Evolutionary conservation across 75 land plant species (phyloP), one percentile per base, ranked within the genome.

Genomic region (Picea glauca): DNA sequence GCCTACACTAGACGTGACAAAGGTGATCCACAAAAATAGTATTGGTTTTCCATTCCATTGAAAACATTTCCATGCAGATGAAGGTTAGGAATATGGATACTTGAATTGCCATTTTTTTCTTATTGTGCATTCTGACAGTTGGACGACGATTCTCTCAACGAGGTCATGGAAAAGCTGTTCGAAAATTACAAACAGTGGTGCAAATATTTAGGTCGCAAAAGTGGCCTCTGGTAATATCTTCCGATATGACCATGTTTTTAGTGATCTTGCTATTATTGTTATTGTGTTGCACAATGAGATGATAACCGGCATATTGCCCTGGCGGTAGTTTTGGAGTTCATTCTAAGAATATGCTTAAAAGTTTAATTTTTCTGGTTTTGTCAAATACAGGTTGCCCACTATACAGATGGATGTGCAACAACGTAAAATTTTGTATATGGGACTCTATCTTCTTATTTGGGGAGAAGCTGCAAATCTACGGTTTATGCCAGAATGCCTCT

Each of bases 381-480:
- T 17, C 30, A 43, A 57, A 1, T 68, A 70, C 85, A 91, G 93
- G 89, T 60, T 89, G 40, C 93, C 99, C 26, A 72, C 79, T 50
- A 79, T 86, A 31, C 87, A 87, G 33, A 92, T 88, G 67, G 93
- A 94, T 54, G 78, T 84, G 2, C 98, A 93, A 70, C 96, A 95
- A 50, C 78, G 86, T 63, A 89, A 87, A 78, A 62, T 97, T 81
- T 76, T 91, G 2, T 91, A 88, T 65, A 82, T 91, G 67, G 88
- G 88, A 63, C 91, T 97, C 20, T 97, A 97, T 85, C 84, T 97
- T 60, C 85, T 97, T 26, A 93, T 97, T 58, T 97, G 99, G 99
- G 99, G 99, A 11, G 99, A 97, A 83, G 98, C 98, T 82, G 86
- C 99, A 76, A 97, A 97, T 72, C 79, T 97, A 65, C 81, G 99